phyloP scores from a whole-genome alignment of 1,284 basidiomycete species.

The Sporisorium sorghi region DNA sequence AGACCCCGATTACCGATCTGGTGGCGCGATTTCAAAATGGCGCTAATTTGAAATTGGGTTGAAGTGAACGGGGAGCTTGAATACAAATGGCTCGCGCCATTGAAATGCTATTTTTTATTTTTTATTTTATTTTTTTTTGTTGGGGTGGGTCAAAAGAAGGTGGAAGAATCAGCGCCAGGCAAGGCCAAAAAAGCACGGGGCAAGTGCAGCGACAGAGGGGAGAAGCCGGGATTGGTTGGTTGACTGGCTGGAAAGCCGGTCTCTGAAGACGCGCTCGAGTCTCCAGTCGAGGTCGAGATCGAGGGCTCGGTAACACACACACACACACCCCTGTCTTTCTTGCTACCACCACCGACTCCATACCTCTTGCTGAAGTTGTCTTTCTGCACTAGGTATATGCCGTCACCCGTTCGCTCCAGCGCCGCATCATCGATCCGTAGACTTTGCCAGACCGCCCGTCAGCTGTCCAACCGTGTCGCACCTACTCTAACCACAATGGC shows the following conservation, averaged over 20 bases:
- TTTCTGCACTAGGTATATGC: conserved; percentile 27
- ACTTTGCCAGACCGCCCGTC: conserved; percentile 59
- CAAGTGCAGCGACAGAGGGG: background rate
- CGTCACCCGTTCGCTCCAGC: conserved; percentile 31
- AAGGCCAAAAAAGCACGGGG: conserved; percentile 3
- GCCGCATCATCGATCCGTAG: conserved; percentile 46
- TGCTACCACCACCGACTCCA: conserved; percentile 4
- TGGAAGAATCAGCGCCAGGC: conserved; percentile 14
- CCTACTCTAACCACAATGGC: conserved; percentile 33
- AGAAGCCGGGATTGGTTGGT: background rate
- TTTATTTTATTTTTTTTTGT: too few species aligned
- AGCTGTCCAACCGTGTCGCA: conserved; percentile 46
- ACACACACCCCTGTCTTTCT: too few species aligned
- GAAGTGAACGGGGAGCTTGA: too few species aligned
- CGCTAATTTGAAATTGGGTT: background rate
- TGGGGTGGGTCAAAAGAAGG: conserved; percentile 8
- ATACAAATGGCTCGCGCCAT: background rate
- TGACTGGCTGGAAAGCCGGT: too few species aligned
- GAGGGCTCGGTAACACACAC: too few species aligned
- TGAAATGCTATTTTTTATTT: background rate
- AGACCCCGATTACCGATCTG: background rate
- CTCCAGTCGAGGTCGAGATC: too few species aligned
- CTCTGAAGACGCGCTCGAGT: too few species aligned
- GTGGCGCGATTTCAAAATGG: conserved; percentile 3
- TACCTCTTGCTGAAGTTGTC: conserved; percentile 9